A percentile compares a stretch with the other conserved stretches of the same genome.
Evolutionary conservation across 139 green algal species (phyloP).

Genomic region (Limnomonas spitsbergensis): DNA sequence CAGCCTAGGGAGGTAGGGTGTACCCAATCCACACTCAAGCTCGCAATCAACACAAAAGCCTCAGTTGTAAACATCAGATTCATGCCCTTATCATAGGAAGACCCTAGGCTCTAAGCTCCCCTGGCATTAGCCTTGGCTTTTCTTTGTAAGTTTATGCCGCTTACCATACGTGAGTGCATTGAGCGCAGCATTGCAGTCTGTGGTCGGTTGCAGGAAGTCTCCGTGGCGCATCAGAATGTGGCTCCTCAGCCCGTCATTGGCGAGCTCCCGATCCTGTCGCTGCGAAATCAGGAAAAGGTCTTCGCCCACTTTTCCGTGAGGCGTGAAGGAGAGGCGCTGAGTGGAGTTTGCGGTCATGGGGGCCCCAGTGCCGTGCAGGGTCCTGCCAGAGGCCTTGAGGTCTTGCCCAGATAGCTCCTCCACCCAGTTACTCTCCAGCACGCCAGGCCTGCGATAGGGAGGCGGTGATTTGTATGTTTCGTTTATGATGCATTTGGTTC

Average conservation of each 20-base stretch:
- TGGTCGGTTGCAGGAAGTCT: background rate
- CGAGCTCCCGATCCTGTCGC: constrained; percentile 22
- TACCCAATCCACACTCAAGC: no score
- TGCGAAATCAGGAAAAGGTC: constrained; percentile 3
- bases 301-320: constrained; percentile 15
- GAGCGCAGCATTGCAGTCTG: background rate
- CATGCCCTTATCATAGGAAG: no score
- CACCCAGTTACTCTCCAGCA: constrained; percentile 20
- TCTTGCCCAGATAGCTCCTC: constrained; percentile 3
- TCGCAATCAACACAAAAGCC: no score
- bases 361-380: background rate
- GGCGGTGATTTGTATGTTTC: no score
- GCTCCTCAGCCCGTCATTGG: background rate
- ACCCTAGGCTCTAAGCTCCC: no score
- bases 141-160: no score
- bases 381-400: background rate
- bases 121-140: no score
- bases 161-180: background rate
- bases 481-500: no score
- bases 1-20: no score
- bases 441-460: constrained; percentile 4
- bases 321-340: constrained; percentile 4
- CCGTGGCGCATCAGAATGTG: constrained; percentile 2
- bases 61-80: no score
- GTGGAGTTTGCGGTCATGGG: background rate